A percentile compares a stretch with the other conserved stretches of the same genome.
phyloP scores from a whole-genome alignment of 129 eudicot species.

The Arctium lappa region DNA sequence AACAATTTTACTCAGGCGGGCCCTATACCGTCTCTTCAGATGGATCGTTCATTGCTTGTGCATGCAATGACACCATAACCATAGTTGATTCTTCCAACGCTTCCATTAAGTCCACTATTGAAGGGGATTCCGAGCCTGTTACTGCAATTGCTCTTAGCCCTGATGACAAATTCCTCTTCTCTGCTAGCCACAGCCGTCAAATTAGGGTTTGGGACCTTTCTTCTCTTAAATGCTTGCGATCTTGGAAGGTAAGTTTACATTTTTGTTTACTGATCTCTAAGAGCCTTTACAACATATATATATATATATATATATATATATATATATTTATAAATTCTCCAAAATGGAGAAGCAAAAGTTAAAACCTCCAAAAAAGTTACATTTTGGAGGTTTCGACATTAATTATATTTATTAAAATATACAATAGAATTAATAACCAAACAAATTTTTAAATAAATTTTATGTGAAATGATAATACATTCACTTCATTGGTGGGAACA shows the following conservation, averaged over 20 bases:
- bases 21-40: constrained; percentile 70
- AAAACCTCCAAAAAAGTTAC: no score
- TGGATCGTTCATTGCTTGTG: constrained; percentile 76
- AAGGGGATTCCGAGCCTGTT: constrained; percentile 74
- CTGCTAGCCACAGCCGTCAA: constrained; percentile 74
- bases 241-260: constrained; percentile 73
- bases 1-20: constrained; percentile 90
- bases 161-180: constrained; percentile 58
- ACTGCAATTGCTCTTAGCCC: constrained; percentile 75
- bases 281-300: background rate
- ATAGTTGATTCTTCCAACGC: constrained; percentile 78
- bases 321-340: background rate
- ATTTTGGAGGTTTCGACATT: background rate
- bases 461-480: background rate
- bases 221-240: constrained; percentile 64
- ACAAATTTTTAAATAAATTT: no score
- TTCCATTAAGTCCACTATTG: constrained; percentile 71
- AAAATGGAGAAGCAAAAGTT: background rate
- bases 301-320: background rate
- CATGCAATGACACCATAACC: constrained; percentile 70
- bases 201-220: constrained; percentile 88
- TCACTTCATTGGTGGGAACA: no score
- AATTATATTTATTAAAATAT: no score
- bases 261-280: background rate
- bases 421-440: background rate